A percentile compares a stretch with the other conserved stretches of the same genome.
phyloP scores from a whole-genome alignment of 148 eudicot genomes.

The Nepenthes gracilis region DNA sequence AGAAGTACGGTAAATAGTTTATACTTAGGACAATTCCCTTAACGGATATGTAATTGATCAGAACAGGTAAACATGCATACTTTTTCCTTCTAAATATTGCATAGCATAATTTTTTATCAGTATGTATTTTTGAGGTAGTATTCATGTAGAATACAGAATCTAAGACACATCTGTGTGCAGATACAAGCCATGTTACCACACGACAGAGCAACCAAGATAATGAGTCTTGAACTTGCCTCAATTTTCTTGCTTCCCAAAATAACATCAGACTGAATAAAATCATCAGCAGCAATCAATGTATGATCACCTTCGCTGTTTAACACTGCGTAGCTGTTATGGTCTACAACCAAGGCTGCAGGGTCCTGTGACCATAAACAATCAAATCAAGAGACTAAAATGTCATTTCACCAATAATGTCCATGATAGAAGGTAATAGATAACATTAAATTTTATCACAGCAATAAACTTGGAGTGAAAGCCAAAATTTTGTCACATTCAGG shows the following conservation, averaged over 20 bases:
- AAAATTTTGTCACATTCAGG: background rate
- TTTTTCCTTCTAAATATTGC: too few species aligned
- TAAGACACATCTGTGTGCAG: too few species aligned
- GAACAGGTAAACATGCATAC: too few species aligned
- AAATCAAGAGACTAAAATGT: background rate
- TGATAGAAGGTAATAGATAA: background rate
- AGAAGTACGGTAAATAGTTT: too few species aligned
- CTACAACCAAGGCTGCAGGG: slow-evolving; percentile 46
- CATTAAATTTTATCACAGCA: background rate
- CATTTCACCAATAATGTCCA: background rate
- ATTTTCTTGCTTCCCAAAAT: slow-evolving; percentile 49
- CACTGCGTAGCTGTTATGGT: slow-evolving; percentile 55
- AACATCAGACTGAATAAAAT: slow-evolving; percentile 42
- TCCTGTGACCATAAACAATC: slow-evolving; percentile 24
- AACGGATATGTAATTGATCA: too few species aligned
- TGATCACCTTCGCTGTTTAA: slow-evolving; percentile 57
- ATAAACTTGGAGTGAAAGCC: background rate
- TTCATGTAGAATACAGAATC: too few species aligned
- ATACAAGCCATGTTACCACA: too few species aligned
- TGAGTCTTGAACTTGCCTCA: slow-evolving; percentile 28
- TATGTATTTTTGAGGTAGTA: too few species aligned
- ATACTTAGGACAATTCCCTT: too few species aligned
- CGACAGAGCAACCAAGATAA: too few species aligned
- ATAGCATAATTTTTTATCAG: too few species aligned
- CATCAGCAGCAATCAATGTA: slow-evolving; percentile 45